Evolutionary conservation across 805 yeast species (phyloP).

Genomic region (Zygosaccharomyces rouxii): DNA sequence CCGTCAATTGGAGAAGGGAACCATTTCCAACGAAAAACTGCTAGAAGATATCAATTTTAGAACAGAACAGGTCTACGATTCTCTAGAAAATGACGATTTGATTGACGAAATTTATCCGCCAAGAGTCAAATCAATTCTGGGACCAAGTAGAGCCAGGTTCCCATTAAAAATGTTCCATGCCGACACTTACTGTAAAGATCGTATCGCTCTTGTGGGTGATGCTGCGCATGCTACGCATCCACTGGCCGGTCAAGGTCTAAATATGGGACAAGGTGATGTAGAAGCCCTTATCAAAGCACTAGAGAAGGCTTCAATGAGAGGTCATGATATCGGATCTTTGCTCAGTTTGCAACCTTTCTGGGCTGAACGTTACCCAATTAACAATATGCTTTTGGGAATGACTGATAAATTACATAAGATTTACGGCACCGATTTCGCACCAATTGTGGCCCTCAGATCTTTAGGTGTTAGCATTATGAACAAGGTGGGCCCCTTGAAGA

Average conservation of each 20-base stretch:
- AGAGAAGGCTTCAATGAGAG: slow-evolving; percentile 67
- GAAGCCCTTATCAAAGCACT: slow-evolving; percentile 62
- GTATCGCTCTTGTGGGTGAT: slow-evolving; percentile 94
- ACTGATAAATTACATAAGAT: slow-evolving; percentile 90
- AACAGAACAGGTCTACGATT: slow-evolving; percentile 31
- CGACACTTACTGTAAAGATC: slow-evolving; percentile 75
- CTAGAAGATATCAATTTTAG: slow-evolving; percentile 75
- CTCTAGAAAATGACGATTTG: slow-evolving; percentile 37
- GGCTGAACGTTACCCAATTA: slow-evolving; percentile 73
- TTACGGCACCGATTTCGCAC: slow-evolving; percentile 66
- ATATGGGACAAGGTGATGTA: slow-evolving; percentile 96
- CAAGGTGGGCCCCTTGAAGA: slow-evolving; percentile 59
- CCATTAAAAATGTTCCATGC: slow-evolving; percentile 88
- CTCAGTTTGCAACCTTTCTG: slow-evolving; percentile 83
- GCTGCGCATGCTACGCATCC: slow-evolving; percentile 99
- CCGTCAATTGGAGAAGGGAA: slow-evolving; percentile 31
- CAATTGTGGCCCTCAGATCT: slow-evolving; percentile 70
- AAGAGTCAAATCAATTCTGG: slow-evolving; percentile 53
- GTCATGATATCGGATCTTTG: slow-evolving; percentile 81
- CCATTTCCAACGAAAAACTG: slow-evolving; percentile 43
- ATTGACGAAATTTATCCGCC: slow-evolving; percentile 65
- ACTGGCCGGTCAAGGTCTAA: slow-evolving; percentile 94
- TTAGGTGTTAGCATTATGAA: slow-evolving; percentile 72
- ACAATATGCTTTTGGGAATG: slow-evolving; percentile 77
- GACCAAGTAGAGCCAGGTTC: slow-evolving; percentile 74